Percentiles rank a stretch among this genome's conserved stretches.
phyloP scores from a whole-genome alignment of 495 filamentous ascomycete genomes.

The Aspergillus panamensis region DNA sequence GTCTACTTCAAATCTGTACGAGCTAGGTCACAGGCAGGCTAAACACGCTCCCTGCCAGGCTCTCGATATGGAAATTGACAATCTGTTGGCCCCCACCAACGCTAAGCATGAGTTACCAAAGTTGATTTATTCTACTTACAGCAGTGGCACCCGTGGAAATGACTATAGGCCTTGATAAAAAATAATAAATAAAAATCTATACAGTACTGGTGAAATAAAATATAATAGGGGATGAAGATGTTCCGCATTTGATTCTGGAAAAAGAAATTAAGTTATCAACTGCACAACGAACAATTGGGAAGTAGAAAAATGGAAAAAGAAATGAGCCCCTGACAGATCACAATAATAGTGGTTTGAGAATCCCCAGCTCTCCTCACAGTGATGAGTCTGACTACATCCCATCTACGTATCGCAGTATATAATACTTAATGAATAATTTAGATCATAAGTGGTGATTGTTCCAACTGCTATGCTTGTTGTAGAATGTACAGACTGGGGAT shows the following conservation, averaged over 20 bases:
- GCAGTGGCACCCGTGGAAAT: background rate
- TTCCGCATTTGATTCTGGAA: background rate
- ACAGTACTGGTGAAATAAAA: background rate
- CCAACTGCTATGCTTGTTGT: too few relatives aligned
- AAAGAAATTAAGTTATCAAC: background rate
- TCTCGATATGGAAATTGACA: background rate
- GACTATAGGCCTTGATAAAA: background rate
- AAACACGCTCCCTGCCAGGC: background rate
- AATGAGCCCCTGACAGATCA: slow-evolving; percentile 11
- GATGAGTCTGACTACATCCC: slow-evolving; percentile 2
- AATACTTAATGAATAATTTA: too few relatives aligned
- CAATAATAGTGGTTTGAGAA: background rate
- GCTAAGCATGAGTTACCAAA: slow-evolving; percentile 4
- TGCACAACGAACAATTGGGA: background rate
- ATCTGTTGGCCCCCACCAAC: background rate
- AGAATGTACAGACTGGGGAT: too few relatives aligned
- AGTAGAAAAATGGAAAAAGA: background rate
- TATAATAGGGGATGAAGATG: background rate
- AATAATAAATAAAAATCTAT: background rate
- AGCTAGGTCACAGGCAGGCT: background rate
- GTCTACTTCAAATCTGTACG: background rate
- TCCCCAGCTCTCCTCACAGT: background rate
- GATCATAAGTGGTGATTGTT: too few relatives aligned
- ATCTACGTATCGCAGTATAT: background rate
- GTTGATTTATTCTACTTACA: background rate